Evolutionary conservation across 2,329 filamentous ascomycete species (phyloP).

Genomic region (Cladorrhinum sp.): DNA sequence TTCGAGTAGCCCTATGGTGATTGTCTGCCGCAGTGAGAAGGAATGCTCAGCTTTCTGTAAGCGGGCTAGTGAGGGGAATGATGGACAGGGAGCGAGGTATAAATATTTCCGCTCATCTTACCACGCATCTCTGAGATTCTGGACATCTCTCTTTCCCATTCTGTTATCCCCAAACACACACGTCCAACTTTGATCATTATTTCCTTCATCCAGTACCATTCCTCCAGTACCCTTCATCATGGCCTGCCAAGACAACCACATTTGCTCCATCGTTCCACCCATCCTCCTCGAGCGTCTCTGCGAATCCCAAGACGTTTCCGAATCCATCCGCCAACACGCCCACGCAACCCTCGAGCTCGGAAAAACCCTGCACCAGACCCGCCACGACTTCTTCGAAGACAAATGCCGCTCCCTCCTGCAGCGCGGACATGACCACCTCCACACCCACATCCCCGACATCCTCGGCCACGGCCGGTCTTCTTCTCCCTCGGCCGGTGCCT

Average conservation of each 20-base stretch:
- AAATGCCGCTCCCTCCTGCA: background rate
- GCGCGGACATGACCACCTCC: background rate
- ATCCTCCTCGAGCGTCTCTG: constrained; percentile 7
- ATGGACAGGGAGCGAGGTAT: no score
- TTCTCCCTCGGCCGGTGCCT: background rate
- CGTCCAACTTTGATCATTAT: no score
- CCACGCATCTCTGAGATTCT: no score
- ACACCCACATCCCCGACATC: background rate
- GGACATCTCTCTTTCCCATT: background rate
- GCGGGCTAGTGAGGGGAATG: no score
- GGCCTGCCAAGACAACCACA: background rate
- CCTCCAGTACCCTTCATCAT: no score
- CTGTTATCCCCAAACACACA: background rate
- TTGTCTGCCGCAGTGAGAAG: no score
- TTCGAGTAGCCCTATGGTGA: no score
- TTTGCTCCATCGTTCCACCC: constrained; percentile 12
- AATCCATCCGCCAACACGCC: constrained; percentile 1
- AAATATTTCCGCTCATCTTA: no score
- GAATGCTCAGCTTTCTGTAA: no score
- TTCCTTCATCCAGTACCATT: no score
- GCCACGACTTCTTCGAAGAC: constrained; percentile 2
- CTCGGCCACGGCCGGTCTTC: background rate
- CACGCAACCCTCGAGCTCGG: background rate
- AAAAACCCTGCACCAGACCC: background rate
- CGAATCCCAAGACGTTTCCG: constrained; percentile 1